Evolutionary conservation across 2,329 filamentous ascomycete species (phyloP), one percentile per base, ranked within the genome.

Genomic region (Verticillium tricorpus): DNA sequence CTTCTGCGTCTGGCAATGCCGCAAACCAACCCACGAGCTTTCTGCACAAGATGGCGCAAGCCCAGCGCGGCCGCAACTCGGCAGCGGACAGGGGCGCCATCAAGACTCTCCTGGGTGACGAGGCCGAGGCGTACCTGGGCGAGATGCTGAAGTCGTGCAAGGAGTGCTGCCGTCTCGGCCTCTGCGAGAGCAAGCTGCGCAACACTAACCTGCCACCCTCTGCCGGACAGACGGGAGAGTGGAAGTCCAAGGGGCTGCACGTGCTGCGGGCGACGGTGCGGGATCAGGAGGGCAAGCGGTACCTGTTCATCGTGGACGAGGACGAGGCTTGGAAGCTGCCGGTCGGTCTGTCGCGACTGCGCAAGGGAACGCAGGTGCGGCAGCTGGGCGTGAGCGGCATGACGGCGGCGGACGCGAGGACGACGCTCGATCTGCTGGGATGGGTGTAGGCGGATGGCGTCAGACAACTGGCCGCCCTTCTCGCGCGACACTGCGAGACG

Each of bases 241-340:
- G 79, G 78, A 83, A 80, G 72, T 73, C 75, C 61, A 83, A 80
- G 65, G 83, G 84, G 59, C 72, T 87, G 59, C 88, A 90, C 70
- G 72, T 90, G 11, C 74, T 90, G 61, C 82, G 87, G 58, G 87
- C 86, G 25, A 87, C 82, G 15, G 80, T 89, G 62, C 78, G 85
- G 60, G 87, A 90, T 69, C 85, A 88, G 66, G 87, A 89, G 63
- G 85, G 85, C 54, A 88, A 88, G 74, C 80, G 86, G 39, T 89
- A 85, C 69, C 72, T 90, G 39, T 89, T 90, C 69, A 80, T 90
- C 11, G 75, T 90, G 37, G 78, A 80, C 50, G 86, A 89, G 69
- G 81, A 85, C 64, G 87, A 90, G 71, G 82, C 82, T 32, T 90
- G 88, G 88, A 90, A 90, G 80, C 77, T 90, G 28, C 80, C 85